Conservation (phyloP, 495 filamentous ascomycete species). For the Neurospora sp. region DNA sequence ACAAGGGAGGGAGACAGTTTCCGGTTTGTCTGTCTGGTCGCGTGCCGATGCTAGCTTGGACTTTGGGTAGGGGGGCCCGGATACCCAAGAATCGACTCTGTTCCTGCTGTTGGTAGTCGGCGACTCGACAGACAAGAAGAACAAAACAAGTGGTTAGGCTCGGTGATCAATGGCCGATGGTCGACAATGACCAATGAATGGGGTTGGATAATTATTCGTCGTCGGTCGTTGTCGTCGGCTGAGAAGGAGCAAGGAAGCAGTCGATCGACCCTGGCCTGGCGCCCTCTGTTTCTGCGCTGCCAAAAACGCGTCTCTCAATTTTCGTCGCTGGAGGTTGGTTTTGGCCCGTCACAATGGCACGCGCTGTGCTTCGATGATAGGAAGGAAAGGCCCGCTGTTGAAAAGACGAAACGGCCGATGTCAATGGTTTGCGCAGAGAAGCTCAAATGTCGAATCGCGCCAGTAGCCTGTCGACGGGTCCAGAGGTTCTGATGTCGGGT, state of each 20-base stretch:
- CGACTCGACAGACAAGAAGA: not conserved
- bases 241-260: not conserved
- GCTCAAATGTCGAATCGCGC: not conserved
- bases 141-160: not conserved
- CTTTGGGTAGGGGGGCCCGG: conserved; percentile 1
- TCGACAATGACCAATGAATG: not conserved
- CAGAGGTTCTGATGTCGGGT: not conserved
- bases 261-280: not conserved
- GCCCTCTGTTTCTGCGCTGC: not conserved
- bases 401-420: not conserved
- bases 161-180: not conserved
- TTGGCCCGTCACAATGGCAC: not conserved
- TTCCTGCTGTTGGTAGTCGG: not conserved
- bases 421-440: not conserved
- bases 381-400: not conserved
- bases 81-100: not conserved
- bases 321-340: not conserved
- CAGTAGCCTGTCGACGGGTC: not conserved
- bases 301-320: not conserved
- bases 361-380: not conserved
- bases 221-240: not conserved
- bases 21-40: not conserved
- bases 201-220: not conserved
- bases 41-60: not conserved
- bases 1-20: not conserved